These are phyloP conservation scores for Lactarius akahatsu DNA, from an alignment of 768 basidiomycete genomes.

Conservation along the genomic window DNA sequence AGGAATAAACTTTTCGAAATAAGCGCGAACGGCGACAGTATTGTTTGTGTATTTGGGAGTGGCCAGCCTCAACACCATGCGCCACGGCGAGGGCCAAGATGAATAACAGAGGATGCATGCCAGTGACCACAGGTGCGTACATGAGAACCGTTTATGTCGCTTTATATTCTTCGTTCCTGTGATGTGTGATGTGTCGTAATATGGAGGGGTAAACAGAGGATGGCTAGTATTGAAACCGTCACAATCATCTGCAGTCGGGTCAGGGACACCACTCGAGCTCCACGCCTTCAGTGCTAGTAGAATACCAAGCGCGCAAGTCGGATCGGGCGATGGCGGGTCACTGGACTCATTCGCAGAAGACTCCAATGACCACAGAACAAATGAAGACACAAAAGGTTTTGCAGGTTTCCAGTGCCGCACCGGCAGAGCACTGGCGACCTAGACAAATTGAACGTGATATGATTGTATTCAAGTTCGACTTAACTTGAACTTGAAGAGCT, in stretches of 20 bases:
- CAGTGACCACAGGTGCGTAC: too few species aligned
- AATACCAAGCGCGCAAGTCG: too few species aligned
- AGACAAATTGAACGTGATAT: neutral
- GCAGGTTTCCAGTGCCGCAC: neutral
- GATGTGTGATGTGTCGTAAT: too few species aligned
- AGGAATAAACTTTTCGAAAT: constrained; percentile 2
- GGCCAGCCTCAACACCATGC: neutral
- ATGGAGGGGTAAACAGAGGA: too few species aligned
- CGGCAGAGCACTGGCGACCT: neutral
- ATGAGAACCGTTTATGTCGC: too few species aligned
- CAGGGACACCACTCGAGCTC: too few species aligned
- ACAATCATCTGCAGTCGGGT: too few species aligned
- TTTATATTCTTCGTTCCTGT: too few species aligned
- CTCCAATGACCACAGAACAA: neutral
- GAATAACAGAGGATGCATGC: neutral
- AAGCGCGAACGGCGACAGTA: neutral
- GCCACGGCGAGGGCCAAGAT: neutral
- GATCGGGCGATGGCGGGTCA: neutral
- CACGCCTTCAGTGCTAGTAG: too few species aligned
- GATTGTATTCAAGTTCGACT: too few species aligned
- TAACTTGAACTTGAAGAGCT: too few species aligned
- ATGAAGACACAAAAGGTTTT: neutral
- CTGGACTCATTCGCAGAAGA: neutral
- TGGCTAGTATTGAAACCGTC: too few species aligned
- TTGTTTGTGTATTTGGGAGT: neutral